Evolutionary conservation across 306 rosid genomes (phyloP).

Genomic region (Ormosia emarginata): DNA sequence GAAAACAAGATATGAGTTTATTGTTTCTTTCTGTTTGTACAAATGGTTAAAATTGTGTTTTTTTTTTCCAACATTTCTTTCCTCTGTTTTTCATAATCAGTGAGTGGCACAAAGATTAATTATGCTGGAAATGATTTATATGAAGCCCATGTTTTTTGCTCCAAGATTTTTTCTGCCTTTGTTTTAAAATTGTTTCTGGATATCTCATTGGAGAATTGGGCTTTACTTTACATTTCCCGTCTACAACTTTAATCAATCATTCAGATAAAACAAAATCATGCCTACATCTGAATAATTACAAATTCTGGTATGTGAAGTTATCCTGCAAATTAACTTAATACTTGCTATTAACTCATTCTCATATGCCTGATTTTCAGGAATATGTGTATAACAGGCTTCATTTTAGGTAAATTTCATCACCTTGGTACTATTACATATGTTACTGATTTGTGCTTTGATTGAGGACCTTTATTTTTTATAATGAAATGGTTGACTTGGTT

Average conservation of each 20-base stretch:
- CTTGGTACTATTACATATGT: constrained; percentile 11
- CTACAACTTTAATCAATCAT: too few species aligned
- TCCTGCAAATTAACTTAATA: not conserved
- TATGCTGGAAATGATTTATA: constrained; percentile 7
- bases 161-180: not conserved
- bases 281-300: not conserved
- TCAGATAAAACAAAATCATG: too few species aligned
- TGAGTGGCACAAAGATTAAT: not conserved
- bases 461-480: not conserved
- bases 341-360: not conserved
- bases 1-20: not conserved
- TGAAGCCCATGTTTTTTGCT: not conserved
- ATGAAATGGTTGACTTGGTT: constrained; percentile 11
- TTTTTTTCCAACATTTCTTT: not conserved
- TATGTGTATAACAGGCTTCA: constrained; percentile 94
- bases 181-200: not conserved
- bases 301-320: not conserved
- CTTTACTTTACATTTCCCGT: too few species aligned
- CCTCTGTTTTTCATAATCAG: not conserved
- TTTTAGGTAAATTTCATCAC: constrained; percentile 56
- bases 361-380: constrained; percentile 62
- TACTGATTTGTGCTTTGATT: constrained; percentile 17
- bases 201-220: not conserved
- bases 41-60: not conserved
- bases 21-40: not conserved